Conservation (phyloP, 176 grass and related monocot species). For the bread wheat (Triticum aestivum) region DNA sequence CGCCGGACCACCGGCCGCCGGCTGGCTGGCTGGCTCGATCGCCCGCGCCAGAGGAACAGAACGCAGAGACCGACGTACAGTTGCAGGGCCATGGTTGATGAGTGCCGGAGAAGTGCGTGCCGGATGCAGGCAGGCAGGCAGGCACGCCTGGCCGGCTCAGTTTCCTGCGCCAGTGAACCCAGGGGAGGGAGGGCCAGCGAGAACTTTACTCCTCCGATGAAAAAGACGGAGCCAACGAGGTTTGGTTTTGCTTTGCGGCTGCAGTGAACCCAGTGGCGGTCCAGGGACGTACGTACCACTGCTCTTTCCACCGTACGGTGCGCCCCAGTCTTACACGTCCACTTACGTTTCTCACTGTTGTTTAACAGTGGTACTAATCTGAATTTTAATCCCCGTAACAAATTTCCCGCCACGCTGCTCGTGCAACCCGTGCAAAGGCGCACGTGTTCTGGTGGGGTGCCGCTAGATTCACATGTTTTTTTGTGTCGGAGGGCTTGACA, state of each 20-base stretch:
- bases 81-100: neutral
- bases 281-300: neutral
- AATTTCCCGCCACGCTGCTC: no score
- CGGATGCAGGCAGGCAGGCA: neutral
- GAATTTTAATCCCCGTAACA: no score
- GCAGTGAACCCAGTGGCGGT: neutral
- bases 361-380: no score
- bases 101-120: neutral
- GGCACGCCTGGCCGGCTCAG: neutral
- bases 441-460: no score
- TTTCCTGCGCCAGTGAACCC: neutral
- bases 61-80: constrained; percentile 25
- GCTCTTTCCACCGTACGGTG: neutral
- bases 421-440: no score
- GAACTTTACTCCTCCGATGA: neutral
- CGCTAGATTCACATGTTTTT: neutral
- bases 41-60: constrained; percentile 33
- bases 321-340: neutral
- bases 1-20: neutral
- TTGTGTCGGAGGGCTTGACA: neutral
- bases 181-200: neutral
- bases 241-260: neutral
- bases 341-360: neutral
- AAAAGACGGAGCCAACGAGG: neutral
- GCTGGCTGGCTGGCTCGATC: neutral